Conservation (phyloP, 2,329 filamentous ascomycete species). For the Colletotrichum viniferum region DNA sequence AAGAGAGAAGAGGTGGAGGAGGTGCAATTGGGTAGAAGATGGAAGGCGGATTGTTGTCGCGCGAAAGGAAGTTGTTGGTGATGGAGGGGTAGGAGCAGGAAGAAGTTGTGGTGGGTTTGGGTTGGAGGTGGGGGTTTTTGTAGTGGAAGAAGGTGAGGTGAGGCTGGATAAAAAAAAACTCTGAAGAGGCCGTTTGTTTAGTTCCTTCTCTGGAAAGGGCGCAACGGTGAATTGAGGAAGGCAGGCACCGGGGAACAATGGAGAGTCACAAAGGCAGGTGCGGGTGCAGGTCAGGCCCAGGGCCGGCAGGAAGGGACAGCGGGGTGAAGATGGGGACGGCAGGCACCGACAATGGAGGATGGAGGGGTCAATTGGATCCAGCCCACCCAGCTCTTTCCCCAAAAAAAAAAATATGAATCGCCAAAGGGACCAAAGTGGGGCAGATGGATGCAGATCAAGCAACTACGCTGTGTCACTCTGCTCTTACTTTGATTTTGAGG, state of each 20-base stretch:
- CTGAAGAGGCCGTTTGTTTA: background rate
- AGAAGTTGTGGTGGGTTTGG: background rate
- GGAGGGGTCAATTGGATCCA: background rate
- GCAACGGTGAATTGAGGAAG: background rate
- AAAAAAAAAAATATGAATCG: background rate
- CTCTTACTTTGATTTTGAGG: background rate
- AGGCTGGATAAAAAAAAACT: background rate
- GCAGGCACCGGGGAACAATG: background rate
- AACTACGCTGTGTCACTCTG: background rate
- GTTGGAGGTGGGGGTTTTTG: background rate
- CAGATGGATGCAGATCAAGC: background rate
- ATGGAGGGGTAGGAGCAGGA: background rate
- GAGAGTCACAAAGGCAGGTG: background rate
- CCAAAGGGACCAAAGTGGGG: background rate
- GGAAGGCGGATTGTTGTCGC: background rate
- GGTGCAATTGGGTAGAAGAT: background rate
- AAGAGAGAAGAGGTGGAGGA: background rate
- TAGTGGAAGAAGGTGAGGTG: background rate
- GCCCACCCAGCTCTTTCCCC: background rate
- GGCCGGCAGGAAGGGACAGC: background rate
- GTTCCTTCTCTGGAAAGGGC: background rate
- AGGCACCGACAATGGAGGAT: slow-evolving; percentile 11
- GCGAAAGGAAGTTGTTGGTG: background rate
- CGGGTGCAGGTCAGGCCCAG: background rate
- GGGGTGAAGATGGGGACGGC: slow-evolving; percentile 7